These are phyloP conservation scores for Paramecium primaurelia DNA, from an alignment of 73 alveolate species.

Conservation along the genomic window DNA sequence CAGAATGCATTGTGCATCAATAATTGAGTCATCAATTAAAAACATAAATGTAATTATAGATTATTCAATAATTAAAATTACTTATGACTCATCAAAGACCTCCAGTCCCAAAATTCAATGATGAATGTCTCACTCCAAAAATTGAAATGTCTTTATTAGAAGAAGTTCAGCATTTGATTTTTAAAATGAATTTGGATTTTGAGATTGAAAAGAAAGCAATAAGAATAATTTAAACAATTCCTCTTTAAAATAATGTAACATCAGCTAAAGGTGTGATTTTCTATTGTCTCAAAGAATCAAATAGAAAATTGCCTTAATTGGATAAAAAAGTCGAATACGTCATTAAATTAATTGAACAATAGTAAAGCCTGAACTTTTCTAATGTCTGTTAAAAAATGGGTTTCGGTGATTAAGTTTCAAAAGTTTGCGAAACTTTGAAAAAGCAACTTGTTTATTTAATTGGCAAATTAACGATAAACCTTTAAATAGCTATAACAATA, in stretches of 20 bases:
- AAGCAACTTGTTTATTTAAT: background rate
- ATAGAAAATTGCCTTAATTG: background rate
- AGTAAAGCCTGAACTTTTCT: background rate
- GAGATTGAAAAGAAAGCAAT: constrained; percentile 30
- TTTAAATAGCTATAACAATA: background rate
- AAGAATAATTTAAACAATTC: background rate
- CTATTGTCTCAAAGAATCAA: background rate
- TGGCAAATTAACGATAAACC: background rate
- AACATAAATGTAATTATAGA: background rate
- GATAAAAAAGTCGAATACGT: constrained; percentile 34
- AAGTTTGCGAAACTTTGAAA: background rate
- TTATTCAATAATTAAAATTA: background rate
- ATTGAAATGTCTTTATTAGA: background rate
- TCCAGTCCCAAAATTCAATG: constrained; percentile 44
- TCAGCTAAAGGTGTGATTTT: background rate
- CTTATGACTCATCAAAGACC: constrained; percentile 30
- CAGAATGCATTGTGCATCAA: background rate
- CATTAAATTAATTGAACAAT: background rate
- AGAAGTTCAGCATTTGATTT: constrained; percentile 17
- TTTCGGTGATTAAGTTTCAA: background rate
- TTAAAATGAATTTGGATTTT: background rate
- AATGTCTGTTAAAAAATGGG: constrained; percentile 9
- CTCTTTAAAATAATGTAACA: background rate
- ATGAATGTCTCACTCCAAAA: constrained; percentile 24
- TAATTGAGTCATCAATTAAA: constrained; percentile 10